phyloP scores from a whole-genome alignment of 2,329 filamentous ascomycete species.

The Xylariaceae sp. region DNA sequence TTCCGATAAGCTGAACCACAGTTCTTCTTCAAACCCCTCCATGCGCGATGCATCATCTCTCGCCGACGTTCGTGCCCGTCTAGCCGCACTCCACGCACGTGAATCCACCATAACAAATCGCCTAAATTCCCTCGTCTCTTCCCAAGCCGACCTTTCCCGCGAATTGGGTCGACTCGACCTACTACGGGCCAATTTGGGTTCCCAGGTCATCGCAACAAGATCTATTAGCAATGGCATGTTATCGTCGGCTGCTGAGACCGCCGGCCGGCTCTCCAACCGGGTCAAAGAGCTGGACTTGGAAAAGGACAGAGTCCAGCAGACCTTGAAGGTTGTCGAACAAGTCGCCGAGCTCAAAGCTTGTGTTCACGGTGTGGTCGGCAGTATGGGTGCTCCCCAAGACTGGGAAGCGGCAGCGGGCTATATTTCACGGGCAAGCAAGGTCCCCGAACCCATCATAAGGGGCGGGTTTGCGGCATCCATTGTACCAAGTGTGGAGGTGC shows the following conservation, averaged over 20 bases:
- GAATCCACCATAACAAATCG: conserved; percentile 77
- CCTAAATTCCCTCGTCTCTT: conserved; percentile 78
- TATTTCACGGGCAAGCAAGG: conserved; percentile 79
- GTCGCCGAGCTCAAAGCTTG: conserved; percentile 97
- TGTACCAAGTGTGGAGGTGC: conserved; percentile 94
- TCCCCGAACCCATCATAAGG: conserved; percentile 80
- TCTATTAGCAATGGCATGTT: conserved; percentile 91
- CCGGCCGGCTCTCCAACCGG: conserved; percentile 81
- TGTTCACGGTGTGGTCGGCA: conserved; percentile 90
- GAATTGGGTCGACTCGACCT: conserved; percentile 89
- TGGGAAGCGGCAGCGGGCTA: conserved; percentile 97
- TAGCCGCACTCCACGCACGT: conserved; percentile 76
- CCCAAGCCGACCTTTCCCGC: conserved; percentile 84
- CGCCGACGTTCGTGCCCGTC: conserved; percentile 78
- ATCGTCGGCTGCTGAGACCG: conserved; percentile 82
- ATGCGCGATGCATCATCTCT: conserved; percentile 77
- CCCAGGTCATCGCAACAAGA: conserved; percentile 83
- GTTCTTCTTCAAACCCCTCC: conserved; percentile 36
- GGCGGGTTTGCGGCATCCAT: conserved; percentile 90
- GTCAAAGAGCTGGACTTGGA: conserved; percentile 90
- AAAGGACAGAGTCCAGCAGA: conserved; percentile 89
- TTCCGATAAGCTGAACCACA: conserved; percentile 38
- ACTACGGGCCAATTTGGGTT: conserved; percentile 84
- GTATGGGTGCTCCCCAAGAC: conserved; percentile 97
- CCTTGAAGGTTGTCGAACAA: conserved; percentile 90